These are phyloP conservation scores for Cucurbitaria berberidis DNA, from an alignment of 2,329 filamentous ascomycete genomes.

Conservation along the genomic window DNA sequence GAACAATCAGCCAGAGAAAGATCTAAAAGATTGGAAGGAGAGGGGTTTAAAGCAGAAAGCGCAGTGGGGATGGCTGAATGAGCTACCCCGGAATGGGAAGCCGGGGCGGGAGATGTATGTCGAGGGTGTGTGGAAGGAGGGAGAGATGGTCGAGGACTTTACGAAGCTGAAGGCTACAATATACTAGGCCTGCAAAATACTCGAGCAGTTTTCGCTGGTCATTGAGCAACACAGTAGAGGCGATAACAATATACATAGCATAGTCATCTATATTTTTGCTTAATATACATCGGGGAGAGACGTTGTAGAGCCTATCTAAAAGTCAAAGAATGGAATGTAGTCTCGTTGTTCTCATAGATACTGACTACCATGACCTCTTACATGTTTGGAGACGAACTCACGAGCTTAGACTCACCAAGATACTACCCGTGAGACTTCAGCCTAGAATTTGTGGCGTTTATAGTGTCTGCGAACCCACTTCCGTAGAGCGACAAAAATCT, in stretches of 20 bases:
- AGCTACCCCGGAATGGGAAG: constrained; percentile 14
- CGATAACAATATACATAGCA: not conserved
- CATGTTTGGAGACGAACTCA: too few relatives aligned
- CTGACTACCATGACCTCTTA: too few relatives aligned
- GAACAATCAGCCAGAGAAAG: constrained; percentile 4
- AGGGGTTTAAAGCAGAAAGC: constrained; percentile 15
- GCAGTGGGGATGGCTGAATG: constrained; percentile 25
- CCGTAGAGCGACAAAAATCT: too few relatives aligned
- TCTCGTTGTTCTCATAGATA: too few relatives aligned
- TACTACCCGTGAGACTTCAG: too few relatives aligned
- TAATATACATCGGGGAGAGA: too few relatives aligned
- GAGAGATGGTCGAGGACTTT: constrained; percentile 13
- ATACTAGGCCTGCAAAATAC: not conserved
- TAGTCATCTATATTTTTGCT: not conserved
- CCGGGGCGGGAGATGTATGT: constrained; percentile 14
- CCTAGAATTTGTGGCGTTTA: too few relatives aligned
- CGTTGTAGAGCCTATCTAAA: too few relatives aligned
- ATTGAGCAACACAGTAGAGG: not conserved
- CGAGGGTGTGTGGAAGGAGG: constrained; percentile 17
- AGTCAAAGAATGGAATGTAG: too few relatives aligned
- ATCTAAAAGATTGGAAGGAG: constrained; percentile 7
- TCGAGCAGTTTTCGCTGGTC: not conserved
- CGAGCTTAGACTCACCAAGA: too few relatives aligned
- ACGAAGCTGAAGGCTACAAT: constrained; percentile 15
- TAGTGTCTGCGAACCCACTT: too few relatives aligned